Evolutionary conservation across 148 eudicot species (phyloP).

Genomic region (Persicaria maculosa): DNA sequence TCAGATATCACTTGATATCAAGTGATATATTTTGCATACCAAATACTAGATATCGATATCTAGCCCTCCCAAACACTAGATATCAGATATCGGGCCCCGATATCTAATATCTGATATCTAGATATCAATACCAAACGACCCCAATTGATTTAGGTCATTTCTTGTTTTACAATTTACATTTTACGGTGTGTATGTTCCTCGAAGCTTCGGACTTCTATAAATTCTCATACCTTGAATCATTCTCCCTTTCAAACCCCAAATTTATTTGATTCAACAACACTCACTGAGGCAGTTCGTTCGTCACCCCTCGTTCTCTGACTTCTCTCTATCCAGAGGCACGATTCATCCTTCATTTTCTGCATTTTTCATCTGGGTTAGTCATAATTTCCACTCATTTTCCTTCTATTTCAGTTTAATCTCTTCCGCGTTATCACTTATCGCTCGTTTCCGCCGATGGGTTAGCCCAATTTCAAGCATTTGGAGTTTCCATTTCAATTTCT

Average conservation of each 20-base stretch:
- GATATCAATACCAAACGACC: too few species aligned
- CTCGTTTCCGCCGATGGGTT: not conserved
- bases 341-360: not conserved
- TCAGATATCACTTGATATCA: too few species aligned
- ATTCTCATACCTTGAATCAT: not conserved
- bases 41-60: too few species aligned
- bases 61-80: too few species aligned
- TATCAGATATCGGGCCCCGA: too few species aligned
- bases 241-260: not conserved
- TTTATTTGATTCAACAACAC: too few species aligned
- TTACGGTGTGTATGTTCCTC: not conserved
- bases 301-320: too few species aligned
- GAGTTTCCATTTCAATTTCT: not conserved
- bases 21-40: too few species aligned
- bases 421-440: not conserved
- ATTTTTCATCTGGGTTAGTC: not conserved
- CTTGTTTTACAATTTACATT: too few species aligned
- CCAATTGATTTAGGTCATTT: too few species aligned
- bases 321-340: not conserved
- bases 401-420: not conserved
- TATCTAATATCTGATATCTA: too few species aligned
- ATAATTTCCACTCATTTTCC: not conserved
- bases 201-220: constrained; percentile 7
- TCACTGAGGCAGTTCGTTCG: not conserved
- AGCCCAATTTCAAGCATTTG: not conserved